Conservation (phyloP, 495 filamentous ascomycete genomes). For the Podospora pseudocomata region DNA sequence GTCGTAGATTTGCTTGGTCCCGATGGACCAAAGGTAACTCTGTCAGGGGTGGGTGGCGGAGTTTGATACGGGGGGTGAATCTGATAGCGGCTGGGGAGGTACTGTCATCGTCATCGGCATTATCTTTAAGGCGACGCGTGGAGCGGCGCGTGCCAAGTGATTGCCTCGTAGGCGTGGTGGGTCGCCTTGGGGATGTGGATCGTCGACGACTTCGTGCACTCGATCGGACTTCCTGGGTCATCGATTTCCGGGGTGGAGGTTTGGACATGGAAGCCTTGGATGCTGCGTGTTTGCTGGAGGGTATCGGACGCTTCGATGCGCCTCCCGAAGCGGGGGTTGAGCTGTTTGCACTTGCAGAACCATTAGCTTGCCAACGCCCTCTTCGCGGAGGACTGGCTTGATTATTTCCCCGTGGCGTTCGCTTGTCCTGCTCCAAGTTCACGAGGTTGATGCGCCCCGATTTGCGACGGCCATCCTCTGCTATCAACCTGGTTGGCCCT, state of each 20-base stretch:
- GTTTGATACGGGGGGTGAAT: constrained; percentile 40
- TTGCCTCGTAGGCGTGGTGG: constrained; percentile 35
- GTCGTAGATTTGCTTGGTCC: constrained; percentile 45
- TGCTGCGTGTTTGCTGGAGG: constrained; percentile 21
- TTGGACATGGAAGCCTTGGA: constrained; percentile 21
- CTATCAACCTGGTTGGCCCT: constrained; percentile 73
- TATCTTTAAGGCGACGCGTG: constrained; percentile 28
- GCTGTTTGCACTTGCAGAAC: constrained; percentile 1
- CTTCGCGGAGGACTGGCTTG: constrained; percentile 23
- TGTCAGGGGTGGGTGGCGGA: constrained; percentile 38
- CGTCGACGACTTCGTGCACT: constrained; percentile 30
- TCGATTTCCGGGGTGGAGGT: constrained; percentile 18
- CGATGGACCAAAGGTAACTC: constrained; percentile 53
- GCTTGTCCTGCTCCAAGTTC: constrained; percentile 67
- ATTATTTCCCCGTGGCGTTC: constrained; percentile 45
- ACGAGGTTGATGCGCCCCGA: constrained; percentile 77
- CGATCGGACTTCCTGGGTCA: constrained; percentile 26
- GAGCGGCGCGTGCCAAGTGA: constrained; percentile 40
- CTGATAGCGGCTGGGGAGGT: constrained; percentile 22
- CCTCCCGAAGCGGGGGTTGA: constrained; percentile 15
- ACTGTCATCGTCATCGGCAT: constrained; percentile 30
- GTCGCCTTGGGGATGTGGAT: constrained; percentile 33
- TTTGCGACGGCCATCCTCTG: constrained; percentile 77
- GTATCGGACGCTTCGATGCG: constrained; percentile 18
- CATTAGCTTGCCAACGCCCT: constrained; percentile 21